These are phyloP conservation scores for Saposhnikovia divaricata DNA, from an alignment of 129 eudicot species.

Conservation along the genomic window DNA sequence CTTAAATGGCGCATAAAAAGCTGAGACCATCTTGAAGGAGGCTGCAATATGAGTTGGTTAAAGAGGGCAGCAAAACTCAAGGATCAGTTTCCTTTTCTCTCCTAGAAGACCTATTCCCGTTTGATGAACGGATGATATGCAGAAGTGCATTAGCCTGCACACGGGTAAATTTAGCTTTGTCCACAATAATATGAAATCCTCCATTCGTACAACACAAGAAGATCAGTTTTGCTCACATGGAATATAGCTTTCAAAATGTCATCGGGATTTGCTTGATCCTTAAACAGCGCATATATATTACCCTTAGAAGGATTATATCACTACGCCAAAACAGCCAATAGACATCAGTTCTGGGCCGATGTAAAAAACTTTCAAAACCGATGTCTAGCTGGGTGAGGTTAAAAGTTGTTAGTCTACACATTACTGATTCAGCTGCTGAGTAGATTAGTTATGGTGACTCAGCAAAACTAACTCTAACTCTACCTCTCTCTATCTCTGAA, in stretches of 20 bases:
- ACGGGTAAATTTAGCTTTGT: constrained; percentile 14
- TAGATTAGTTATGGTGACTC: too few relatives aligned
- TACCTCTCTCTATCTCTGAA: too few relatives aligned
- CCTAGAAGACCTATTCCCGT: constrained; percentile 21
- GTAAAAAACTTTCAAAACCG: too few relatives aligned
- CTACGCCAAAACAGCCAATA: too few relatives aligned
- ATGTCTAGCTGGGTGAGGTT: too few relatives aligned
- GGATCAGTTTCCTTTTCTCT: constrained; percentile 26
- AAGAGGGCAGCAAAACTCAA: constrained; percentile 32
- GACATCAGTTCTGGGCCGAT: too few relatives aligned
- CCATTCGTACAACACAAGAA: neutral
- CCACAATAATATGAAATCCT: neutral
- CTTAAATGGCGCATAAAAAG: constrained; percentile 77
- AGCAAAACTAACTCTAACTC: too few relatives aligned
- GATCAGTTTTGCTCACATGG: constrained; percentile 58
- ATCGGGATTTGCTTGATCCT: constrained; percentile 90
- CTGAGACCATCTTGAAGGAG: constrained; percentile 83
- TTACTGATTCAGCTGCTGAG: too few relatives aligned
- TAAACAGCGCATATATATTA: constrained; percentile 75
- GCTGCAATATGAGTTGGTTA: constrained; percentile 64
- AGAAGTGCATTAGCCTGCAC: constrained; percentile 88
- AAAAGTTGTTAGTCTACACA: too few relatives aligned
- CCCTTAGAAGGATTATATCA: constrained; percentile 78
- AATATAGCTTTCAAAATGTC: constrained; percentile 93
- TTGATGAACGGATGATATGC: constrained; percentile 60